A percentile compares a stretch with the other conserved stretches of the same genome.
These are phyloP conservation scores for Mortierella polycephala DNA, from an alignment of 371 early-diverging fungal species.

Conservation along the genomic window DNA sequence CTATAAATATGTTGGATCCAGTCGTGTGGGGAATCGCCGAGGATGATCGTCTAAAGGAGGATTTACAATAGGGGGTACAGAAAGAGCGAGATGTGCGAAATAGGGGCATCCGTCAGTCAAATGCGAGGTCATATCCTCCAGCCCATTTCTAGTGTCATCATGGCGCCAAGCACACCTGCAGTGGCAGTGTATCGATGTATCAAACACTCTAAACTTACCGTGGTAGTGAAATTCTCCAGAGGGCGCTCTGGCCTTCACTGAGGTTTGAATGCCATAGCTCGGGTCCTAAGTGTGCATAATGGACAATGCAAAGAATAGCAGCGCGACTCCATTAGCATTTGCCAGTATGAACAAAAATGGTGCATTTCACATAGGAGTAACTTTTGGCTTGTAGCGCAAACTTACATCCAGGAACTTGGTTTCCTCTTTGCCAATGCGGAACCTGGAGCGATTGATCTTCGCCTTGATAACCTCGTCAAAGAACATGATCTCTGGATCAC, in stretches of 20 bases:
- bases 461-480: constrained; percentile 86
- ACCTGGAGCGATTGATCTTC: constrained; percentile 80
- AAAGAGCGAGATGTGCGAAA: background rate
- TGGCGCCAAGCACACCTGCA: no score
- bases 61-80: background rate
- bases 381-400: background rate
- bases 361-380: no score
- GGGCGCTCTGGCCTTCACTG: constrained; percentile 19
- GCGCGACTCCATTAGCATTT: no score
- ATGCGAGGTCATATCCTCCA: no score
- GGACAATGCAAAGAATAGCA: background rate
- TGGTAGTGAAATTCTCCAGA: constrained; percentile 21
- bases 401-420: constrained; percentile 81
- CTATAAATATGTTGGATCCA: constrained; percentile 11
- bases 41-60: background rate
- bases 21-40: background rate
- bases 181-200: no score
- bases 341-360: no score
- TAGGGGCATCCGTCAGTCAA: background rate
- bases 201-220: constrained; percentile 1
- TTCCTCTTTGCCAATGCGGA: constrained; percentile 80
- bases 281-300: constrained; percentile 14
- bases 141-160: no score
- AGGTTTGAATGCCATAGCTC: constrained; percentile 25
- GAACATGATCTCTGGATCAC: constrained; percentile 81